phyloP scores from a whole-genome alignment of 1,139 yeast genomes.

The Lizanozyma gosingica region DNA sequence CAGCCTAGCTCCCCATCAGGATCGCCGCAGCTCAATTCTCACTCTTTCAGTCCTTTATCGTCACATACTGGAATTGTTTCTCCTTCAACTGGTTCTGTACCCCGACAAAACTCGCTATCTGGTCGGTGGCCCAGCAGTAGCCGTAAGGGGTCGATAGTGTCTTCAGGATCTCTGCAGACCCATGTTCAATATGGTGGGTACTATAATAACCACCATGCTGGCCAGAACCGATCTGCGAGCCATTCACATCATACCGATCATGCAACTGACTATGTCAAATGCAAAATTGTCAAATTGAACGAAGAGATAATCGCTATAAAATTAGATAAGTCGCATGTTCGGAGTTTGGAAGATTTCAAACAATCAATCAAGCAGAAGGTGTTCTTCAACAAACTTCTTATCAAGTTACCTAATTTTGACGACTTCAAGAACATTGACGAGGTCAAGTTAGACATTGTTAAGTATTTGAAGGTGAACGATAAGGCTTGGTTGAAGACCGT shows the following conservation, averaged over 20 bases:
- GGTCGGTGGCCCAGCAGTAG: not conserved
- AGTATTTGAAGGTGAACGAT: slow-evolving; percentile 14
- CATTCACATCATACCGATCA: not conserved
- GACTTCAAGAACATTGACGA: slow-evolving; percentile 19
- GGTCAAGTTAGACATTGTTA: slow-evolving; percentile 15
- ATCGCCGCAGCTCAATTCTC: not conserved
- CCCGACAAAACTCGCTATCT: not conserved
- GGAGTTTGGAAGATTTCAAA: slow-evolving; percentile 21
- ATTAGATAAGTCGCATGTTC: slow-evolving; percentile 18
- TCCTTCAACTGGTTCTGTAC: not conserved
- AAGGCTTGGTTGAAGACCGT: slow-evolving; percentile 13
- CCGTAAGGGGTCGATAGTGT: not conserved
- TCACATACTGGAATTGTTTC: not conserved
- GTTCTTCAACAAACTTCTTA: slow-evolving; percentile 19
- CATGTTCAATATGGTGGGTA: not conserved
- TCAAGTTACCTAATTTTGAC: slow-evolving; percentile 17
- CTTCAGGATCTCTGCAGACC: not conserved
- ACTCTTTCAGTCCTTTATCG: not conserved
- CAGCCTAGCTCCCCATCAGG: not conserved
- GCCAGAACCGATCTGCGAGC: not conserved
- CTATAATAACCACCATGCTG: not conserved
- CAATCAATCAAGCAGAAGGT: slow-evolving; percentile 18
- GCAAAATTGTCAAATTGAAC: slow-evolving; percentile 22
- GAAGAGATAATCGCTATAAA: slow-evolving; percentile 22
- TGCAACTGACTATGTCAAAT: slow-evolving; percentile 12